Conservation (phyloP, 2,329 filamentous ascomycete species). For the Pyrenochaeta sp. region DNA sequence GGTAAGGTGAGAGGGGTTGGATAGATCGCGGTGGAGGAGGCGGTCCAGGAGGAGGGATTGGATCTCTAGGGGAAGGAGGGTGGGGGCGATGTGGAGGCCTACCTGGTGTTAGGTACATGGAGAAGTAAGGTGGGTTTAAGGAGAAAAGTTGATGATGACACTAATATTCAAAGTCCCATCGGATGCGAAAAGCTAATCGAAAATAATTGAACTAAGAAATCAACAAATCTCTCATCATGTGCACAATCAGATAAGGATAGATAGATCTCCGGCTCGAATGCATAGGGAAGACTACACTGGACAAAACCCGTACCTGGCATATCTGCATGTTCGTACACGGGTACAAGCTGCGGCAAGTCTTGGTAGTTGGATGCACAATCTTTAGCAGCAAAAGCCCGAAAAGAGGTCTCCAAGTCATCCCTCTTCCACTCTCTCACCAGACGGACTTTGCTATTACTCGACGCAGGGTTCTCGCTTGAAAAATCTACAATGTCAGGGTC, state of each 20-base stretch:
- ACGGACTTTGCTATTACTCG: constrained; percentile 23
- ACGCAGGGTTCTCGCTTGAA: constrained; percentile 35
- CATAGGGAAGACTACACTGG: neutral
- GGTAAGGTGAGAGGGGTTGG: constrained; percentile 76
- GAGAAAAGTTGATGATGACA: neutral
- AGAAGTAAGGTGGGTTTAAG: neutral
- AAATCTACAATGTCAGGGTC: constrained; percentile 53
- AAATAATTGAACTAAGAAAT: too few relatives aligned
- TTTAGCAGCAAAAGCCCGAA: constrained; percentile 32
- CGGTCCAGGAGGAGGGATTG: constrained; percentile 75
- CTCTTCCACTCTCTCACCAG: constrained; percentile 29
- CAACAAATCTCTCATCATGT: neutral
- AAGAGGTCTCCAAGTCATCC: constrained; percentile 28
- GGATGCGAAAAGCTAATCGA: too few relatives aligned
- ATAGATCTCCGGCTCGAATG: constrained; percentile 12
- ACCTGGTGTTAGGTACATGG: constrained; percentile 26
- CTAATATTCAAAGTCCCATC: too few relatives aligned
- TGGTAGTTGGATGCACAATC: constrained; percentile 5
- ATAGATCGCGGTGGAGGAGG: constrained; percentile 80
- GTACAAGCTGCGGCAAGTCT: constrained; percentile 14
- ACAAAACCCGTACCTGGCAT: constrained; percentile 67
- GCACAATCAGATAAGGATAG: neutral
- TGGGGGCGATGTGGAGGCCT: constrained; percentile 83
- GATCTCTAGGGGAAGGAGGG: constrained; percentile 71
- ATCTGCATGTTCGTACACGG: constrained; percentile 68